Conservation (phyloP, 441 rosid genomes). For the Populus hybrid region DNA sequence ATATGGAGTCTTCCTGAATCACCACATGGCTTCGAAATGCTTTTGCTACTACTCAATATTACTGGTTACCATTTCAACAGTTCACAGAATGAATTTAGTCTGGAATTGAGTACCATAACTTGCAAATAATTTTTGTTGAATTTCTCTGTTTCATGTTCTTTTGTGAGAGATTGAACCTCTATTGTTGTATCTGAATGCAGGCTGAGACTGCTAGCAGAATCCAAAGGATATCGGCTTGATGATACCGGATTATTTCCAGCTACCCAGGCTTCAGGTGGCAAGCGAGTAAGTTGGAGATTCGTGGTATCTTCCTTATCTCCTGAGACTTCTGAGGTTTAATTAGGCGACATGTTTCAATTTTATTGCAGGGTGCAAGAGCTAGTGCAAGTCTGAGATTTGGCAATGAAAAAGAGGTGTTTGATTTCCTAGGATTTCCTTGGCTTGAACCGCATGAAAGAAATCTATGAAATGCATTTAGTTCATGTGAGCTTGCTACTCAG, state of each 20-base stretch:
- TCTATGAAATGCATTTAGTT: slow-evolving; percentile 31
- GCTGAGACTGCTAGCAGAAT: slow-evolving; percentile 83
- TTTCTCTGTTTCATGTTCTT: not conserved
- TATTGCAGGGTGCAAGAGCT: slow-evolving; percentile 61
- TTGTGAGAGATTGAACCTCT: slow-evolving; percentile 4
- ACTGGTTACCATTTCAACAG: not conserved
- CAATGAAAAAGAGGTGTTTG: slow-evolving; percentile 73
- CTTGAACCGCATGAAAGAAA: slow-evolving; percentile 81
- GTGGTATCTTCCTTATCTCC: not conserved
- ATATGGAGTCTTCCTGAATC: not conserved
- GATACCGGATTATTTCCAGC: slow-evolving; percentile 89
- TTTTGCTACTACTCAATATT: not conserved
- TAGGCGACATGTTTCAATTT: slow-evolving; percentile 4
- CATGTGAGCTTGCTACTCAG: not conserved
- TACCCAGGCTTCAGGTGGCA: slow-evolving; percentile 68
- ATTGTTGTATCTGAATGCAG: slow-evolving; percentile 32
- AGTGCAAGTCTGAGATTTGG: slow-evolving; percentile 54
- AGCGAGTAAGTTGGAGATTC: slow-evolving; percentile 44
- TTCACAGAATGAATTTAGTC: not conserved
- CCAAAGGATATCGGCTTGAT: slow-evolving; percentile 82
- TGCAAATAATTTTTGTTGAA: not conserved
- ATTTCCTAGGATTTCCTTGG: slow-evolving; percentile 83
- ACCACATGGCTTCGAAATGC: not conserved
- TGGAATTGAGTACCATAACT: not conserved
- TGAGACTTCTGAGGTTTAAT: not conserved